These are phyloP conservation scores for Plasmodium adleri DNA, from an alignment of 169 alveolate species.

Conservation along the genomic window DNA sequence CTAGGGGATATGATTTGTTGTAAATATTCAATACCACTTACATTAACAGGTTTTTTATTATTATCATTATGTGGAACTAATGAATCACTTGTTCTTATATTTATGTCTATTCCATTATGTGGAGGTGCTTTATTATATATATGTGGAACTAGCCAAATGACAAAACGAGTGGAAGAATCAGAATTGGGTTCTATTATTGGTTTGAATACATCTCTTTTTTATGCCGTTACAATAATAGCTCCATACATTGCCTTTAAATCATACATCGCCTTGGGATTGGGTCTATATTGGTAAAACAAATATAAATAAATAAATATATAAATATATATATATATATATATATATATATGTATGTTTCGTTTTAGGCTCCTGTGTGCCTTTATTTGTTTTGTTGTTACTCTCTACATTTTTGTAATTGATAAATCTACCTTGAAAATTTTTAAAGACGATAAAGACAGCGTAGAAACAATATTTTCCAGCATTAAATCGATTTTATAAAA, in stretches of 20 bases:
- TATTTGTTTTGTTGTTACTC: slow-evolving; percentile 55
- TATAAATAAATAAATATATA: neutral
- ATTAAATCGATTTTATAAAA: slow-evolving; percentile 15
- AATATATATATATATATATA: neutral
- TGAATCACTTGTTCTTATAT: slow-evolving; percentile 37
- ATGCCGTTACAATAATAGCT: slow-evolving; percentile 62
- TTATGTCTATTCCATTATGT: slow-evolving; percentile 64
- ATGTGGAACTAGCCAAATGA: slow-evolving; percentile 76
- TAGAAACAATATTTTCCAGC: slow-evolving; percentile 57
- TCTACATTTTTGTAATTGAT: slow-evolving; percentile 50
- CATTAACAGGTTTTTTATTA: slow-evolving; percentile 46
- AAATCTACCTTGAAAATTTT: slow-evolving; percentile 47
- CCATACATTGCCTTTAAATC: slow-evolving; percentile 66
- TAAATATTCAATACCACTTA: slow-evolving; percentile 51
- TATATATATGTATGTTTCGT: neutral
- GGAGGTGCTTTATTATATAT: slow-evolving; percentile 72
- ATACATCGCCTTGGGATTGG: slow-evolving; percentile 44
- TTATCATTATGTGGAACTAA: slow-evolving; percentile 67
- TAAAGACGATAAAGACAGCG: slow-evolving; percentile 46
- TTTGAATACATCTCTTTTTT: slow-evolving; percentile 49
- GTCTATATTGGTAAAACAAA: slow-evolving; percentile 31
- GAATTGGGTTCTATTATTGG: slow-evolving; percentile 68
- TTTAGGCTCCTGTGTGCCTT: slow-evolving; percentile 50
- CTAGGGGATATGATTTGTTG: slow-evolving; percentile 65
- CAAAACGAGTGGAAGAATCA: slow-evolving; percentile 60